A percentile compares a stretch with the other conserved stretches of the same genome.
Evolutionary conservation across 2,329 filamentous ascomycete species (phyloP).

Genomic region (Phoma sp.): DNA sequence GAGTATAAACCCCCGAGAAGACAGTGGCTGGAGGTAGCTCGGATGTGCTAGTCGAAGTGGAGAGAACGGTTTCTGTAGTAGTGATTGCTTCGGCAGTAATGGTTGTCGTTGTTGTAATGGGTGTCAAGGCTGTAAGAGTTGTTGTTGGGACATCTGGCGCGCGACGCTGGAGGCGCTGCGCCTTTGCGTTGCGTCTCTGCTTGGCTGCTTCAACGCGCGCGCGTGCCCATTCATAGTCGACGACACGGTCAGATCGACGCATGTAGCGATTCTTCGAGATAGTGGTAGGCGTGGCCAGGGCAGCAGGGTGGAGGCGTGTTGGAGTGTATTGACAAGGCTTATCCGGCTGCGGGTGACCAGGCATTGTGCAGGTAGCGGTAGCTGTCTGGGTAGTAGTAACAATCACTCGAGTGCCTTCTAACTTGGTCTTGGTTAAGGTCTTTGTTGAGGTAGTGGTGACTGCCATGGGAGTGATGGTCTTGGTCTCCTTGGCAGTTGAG

Average conservation of each 20-base stretch:
- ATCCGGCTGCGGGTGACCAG: slow-evolving; percentile 40
- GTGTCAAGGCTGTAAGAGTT: slow-evolving; percentile 40
- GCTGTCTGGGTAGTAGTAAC: slow-evolving; percentile 44
- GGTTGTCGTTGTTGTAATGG: slow-evolving; percentile 43
- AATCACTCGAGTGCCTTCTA: slow-evolving; percentile 37
- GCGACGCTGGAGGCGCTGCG: slow-evolving; percentile 40
- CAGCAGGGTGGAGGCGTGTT: slow-evolving; percentile 42
- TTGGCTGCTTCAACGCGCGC: slow-evolving; percentile 46
- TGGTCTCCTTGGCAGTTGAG: slow-evolving; percentile 40
- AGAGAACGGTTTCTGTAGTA: slow-evolving; percentile 36
- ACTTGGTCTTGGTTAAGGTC: slow-evolving; percentile 36
- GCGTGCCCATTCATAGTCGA: slow-evolving; percentile 45
- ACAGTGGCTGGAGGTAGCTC: slow-evolving; percentile 48
- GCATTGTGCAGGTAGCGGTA: slow-evolving; percentile 49
- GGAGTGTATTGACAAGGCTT: slow-evolving; percentile 48
- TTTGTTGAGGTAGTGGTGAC: slow-evolving; percentile 36
- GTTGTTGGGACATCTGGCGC: slow-evolving; percentile 47
- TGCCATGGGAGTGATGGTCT: slow-evolving; percentile 41
- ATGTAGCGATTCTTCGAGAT: slow-evolving; percentile 33
- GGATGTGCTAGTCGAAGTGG: slow-evolving; percentile 32
- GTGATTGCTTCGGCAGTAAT: slow-evolving; percentile 38
- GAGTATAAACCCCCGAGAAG: slow-evolving; percentile 42
- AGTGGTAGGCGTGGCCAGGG: slow-evolving; percentile 37
- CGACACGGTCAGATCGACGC: slow-evolving; percentile 37
- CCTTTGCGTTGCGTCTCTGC: slow-evolving; percentile 33